Base-by-base conservation (phyloP, 352 stramenopile genomes). In the Thraustochytrium striatum region DNA sequence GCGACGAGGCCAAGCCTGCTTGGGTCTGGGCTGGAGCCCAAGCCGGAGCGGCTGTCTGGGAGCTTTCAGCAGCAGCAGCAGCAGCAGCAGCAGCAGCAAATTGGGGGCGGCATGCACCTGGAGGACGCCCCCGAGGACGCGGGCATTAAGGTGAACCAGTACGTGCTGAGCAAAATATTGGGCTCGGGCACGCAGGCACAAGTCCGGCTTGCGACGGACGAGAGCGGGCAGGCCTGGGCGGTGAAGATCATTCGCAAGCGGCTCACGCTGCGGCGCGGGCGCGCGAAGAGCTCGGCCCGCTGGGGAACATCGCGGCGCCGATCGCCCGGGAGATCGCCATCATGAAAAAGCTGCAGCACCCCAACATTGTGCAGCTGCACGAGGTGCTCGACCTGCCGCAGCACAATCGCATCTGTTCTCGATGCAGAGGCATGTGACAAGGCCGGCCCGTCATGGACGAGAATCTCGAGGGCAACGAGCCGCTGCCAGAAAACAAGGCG, bases 321-420 rank as follows among this genome's bases (percentile, higher is more conserved):
- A 75, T 79, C 25, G 86, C 87, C 61, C 87, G 91, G n/a, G 93
- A 98, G 83, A 93, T 97, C 33, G 92, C 92, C 5, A 97, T 98
- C 78, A 97, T 97, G 93, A 97, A 97, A 85, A 97, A 97, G 79
- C 86, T 98, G 5, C 90, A 91, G 72, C 93, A 98, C 83, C 90
- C 86, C 28, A 95, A 98, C 82, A 90, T 98, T 25, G 90, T 97
- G 50, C 87, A 92, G 65, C 88, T 98, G 32, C 91, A 96, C 38
- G 93, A 98, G 82, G 91, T 97, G 8, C 95, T 98, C 55, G 93
- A 97, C 73, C 92, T 97, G 61, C 91, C 91, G 9, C 83, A 86
- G 53, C 79, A 93, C 38, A 92, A 97, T 82, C 95, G 97, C 79
- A 94, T 97, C 84, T 97, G 97, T 79, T 98, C 0, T 92, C 97